These are phyloP conservation scores for Kwoniella botswanensis DNA, from an alignment of 768 basidiomycete species.

Conservation along the genomic window DNA sequence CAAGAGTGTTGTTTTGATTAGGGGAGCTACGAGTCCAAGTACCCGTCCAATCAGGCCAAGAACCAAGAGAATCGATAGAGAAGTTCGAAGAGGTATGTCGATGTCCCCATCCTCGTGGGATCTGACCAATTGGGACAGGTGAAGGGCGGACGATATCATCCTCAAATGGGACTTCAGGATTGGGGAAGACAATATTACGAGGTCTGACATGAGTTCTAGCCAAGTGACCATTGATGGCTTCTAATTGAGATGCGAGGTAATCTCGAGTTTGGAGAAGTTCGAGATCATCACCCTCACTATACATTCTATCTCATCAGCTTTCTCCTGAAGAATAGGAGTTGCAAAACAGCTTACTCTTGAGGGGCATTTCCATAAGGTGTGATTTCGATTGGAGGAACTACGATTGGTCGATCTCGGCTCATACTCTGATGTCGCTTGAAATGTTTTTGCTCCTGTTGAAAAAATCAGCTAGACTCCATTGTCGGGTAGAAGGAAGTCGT, in stretches of 20 bases:
- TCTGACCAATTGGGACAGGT: conserved; percentile 1
- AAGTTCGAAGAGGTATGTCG: conserved; percentile 8
- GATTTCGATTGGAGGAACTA: not conserved
- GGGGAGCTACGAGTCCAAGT: not conserved
- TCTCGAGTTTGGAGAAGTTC: conserved; percentile 13
- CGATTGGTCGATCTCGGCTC: conserved; percentile 11
- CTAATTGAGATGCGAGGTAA: conserved; percentile 13
- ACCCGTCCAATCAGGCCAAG: conserved; percentile 4
- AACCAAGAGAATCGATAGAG: conserved; percentile 10
- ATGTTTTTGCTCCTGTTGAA: conserved; percentile 31
- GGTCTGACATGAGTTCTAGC: conserved; percentile 2
- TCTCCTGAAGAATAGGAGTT: no score
- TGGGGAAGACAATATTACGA: not conserved
- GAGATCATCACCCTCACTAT: not conserved
- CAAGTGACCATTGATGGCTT: conserved; percentile 15
- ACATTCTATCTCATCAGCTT: not conserved
- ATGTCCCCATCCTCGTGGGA: conserved; percentile 4
- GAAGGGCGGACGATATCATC: not conserved
- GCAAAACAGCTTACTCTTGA: not conserved
- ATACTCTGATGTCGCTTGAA: conserved; percentile 24
- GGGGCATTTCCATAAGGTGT: not conserved
- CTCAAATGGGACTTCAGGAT: not conserved
- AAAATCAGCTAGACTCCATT: not conserved
- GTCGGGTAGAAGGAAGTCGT: not conserved
- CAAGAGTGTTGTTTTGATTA: not conserved